phyloP scores from a whole-genome alignment of 2,329 filamentous ascomycete species.

The Fonsecaea nubica region DNA sequence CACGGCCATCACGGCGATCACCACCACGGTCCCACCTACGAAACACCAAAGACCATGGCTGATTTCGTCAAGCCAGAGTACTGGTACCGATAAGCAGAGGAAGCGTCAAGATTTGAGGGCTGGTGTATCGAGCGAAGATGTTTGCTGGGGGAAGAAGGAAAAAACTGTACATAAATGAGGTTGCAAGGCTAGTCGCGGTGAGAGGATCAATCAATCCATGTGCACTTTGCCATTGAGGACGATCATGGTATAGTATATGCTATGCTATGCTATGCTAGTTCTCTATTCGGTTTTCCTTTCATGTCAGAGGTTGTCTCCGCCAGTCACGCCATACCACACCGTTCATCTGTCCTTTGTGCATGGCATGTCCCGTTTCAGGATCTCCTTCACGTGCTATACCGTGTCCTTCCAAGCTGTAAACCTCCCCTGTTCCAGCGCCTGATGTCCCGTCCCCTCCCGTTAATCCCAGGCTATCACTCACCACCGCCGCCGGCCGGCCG shows the following conservation, averaged over 20 bases:
- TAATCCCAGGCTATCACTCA: no score
- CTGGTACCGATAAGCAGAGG: slow-evolving; percentile 65
- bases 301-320: not conserved
- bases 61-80: slow-evolving; percentile 96
- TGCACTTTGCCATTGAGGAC: not conserved
- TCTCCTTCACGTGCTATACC: no score
- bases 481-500: no score
- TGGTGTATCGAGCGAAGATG: not conserved
- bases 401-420: no score
- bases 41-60: slow-evolving; percentile 94
- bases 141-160: not conserved
- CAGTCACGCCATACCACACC: no score
- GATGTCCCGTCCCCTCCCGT: no score
- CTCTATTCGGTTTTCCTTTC: not conserved
- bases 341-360: no score
- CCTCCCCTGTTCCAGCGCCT: no score
- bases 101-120: not conserved
- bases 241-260: slow-evolving; percentile 4
- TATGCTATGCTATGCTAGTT: not conserved
- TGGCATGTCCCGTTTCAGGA: no score
- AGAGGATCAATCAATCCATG: not conserved
- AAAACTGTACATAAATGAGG: slow-evolving; percentile 28
- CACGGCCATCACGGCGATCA: slow-evolving; percentile 56
- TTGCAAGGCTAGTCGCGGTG: not conserved
- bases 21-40: slow-evolving; percentile 63